phyloP scores from a whole-genome alignment of 768 basidiomycete genomes.

The Russula lepida region DNA sequence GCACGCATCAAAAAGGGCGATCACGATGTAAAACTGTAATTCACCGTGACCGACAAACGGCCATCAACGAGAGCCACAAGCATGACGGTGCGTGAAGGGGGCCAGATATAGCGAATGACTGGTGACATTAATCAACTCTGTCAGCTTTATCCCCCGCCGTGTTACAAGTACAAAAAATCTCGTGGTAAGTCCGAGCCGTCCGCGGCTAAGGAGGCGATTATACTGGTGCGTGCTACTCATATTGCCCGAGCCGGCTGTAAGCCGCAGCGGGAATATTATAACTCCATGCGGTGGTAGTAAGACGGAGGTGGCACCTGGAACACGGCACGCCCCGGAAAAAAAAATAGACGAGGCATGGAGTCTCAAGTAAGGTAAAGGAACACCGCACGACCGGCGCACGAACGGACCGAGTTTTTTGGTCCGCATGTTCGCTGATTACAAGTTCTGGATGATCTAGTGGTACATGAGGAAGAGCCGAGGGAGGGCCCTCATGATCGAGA shows the following conservation, averaged over 20 bases:
- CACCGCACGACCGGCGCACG: constrained; percentile 5
- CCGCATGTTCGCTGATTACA: neutral
- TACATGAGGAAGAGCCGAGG: constrained; percentile 4
- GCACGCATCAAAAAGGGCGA: constrained; percentile 16
- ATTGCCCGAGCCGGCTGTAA: constrained; percentile 15
- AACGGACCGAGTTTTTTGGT: neutral
- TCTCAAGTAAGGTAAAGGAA: neutral
- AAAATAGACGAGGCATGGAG: neutral
- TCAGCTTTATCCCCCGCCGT: neutral
- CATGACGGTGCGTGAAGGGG: neutral
- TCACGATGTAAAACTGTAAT: constrained; percentile 3
- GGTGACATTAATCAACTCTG: neutral
- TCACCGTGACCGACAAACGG: neutral
- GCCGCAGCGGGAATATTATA: constrained; percentile 12
- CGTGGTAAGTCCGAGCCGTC: neutral
- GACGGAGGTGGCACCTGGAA: constrained; percentile 1
- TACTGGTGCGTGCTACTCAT: neutral
- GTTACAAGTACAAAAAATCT: neutral
- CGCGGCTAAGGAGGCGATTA: constrained; percentile 6
- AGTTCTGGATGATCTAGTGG: neutral
- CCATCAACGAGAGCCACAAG: constrained; percentile 1
- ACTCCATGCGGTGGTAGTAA: constrained; percentile 3
- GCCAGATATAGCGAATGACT: neutral
- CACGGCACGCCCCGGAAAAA: neutral
- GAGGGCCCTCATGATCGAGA: constrained; percentile 7